Conservation (phyloP, 345 rosid species). For the Salix purpurea region DNA sequence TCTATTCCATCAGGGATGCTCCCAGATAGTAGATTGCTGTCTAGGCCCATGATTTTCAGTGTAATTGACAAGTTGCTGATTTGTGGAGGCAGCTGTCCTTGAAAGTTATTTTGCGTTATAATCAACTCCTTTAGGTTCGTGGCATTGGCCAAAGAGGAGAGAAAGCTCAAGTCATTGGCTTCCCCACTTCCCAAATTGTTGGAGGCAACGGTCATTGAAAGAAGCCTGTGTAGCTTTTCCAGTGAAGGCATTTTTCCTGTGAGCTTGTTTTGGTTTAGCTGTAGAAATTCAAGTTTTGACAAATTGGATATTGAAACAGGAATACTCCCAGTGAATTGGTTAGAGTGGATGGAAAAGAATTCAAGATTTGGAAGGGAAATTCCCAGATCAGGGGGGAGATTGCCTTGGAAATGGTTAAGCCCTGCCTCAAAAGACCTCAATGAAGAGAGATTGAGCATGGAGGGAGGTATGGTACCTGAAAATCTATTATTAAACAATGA, state of each 20-base stretch:
- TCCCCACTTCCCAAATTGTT: conserved; percentile 5
- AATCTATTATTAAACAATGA: background rate
- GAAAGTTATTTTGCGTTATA: background rate
- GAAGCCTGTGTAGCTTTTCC: background rate
- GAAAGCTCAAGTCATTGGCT: background rate
- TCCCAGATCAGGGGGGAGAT: conserved; percentile 9
- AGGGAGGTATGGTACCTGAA: conserved; percentile 11
- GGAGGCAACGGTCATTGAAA: background rate
- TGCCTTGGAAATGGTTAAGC: conserved; percentile 10
- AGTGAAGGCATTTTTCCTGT: conserved; percentile 6
- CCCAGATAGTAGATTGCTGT: background rate
- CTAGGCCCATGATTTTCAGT: background rate
- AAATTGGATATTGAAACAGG: conserved; percentile 8
- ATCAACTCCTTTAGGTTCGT: background rate
- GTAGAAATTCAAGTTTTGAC: background rate
- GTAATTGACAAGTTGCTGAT: background rate
- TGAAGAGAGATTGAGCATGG: conserved; percentile 19
- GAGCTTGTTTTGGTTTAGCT: background rate
- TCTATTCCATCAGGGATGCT: conserved; percentile 3
- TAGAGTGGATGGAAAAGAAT: background rate
- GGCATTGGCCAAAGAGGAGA: conserved; percentile 6
- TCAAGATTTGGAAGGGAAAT: conserved; percentile 7
- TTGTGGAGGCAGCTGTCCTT: background rate
- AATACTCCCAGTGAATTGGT: background rate
- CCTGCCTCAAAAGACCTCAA: background rate